Evolutionary conservation across 441 rosid species (phyloP), one percentile per base, ranked within the genome.

Genomic region (Brassica balearica): DNA sequence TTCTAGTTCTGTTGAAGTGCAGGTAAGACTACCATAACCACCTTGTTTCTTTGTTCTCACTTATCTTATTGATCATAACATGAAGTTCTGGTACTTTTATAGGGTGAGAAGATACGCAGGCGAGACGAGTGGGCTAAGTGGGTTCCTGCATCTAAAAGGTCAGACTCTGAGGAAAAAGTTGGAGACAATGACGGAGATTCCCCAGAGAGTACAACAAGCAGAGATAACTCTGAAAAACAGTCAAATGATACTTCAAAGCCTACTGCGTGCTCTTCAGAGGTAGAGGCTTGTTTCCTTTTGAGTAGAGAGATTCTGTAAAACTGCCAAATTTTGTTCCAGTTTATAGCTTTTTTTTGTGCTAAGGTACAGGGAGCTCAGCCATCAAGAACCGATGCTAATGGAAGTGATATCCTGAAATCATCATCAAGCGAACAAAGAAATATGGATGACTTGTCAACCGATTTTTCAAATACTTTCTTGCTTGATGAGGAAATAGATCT

Each of bases 401-500:
- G 55, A 74, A 76, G 67, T 75, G 77, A 71, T 48, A 81, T 69
- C 48, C 65, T 69, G 67, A 86, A 77, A 69, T 53, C 22, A 25
- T 25, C 27, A 41, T 69, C 82, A 64, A 70, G 55, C 43, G 65
- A 43, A 82, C 36, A 69, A 14, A 41, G 85, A 81, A 71, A 84
- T 73, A 72, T 80, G 83, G 88, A 71, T 73, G 90, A 82, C 74
- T 76, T 88, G 60, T 86, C 95, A 62, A 76, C 67, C 84, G 98
- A 96, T 82, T 94, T 88, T 79, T 82, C 91, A 51, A 84, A 78
- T 75, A 92, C 97, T 62, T 96, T 96, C 83, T 87, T 92, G 95
- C 92, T 92, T 81, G 97, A 96, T 69, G 98, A 96, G 85, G 99
- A 96, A 81, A 81, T 94, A 69, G 98, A 94, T 86, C 87, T 92